Conservation (phyloP, 495 filamentous ascomycete genomes). For the Hypoxylon trugodes region DNA sequence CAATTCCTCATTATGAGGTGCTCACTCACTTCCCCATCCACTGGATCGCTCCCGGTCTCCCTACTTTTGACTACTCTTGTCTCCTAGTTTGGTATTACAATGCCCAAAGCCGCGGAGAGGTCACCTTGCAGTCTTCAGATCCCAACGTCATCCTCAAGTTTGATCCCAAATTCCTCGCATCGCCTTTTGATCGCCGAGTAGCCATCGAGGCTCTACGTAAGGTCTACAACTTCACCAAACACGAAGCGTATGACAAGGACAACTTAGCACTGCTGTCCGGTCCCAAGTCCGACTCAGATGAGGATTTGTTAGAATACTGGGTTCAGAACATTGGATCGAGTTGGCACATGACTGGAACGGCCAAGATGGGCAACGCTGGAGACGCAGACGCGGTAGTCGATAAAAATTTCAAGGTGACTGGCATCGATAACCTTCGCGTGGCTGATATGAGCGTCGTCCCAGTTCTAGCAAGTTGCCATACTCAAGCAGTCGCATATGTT, state of each 20-base stretch:
- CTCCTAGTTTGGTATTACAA: constrained; percentile 46
- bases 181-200: constrained; percentile 64
- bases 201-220: constrained; percentile 62
- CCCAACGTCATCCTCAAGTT: constrained; percentile 62
- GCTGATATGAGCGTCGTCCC: constrained; percentile 72
- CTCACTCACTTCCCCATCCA: constrained; percentile 53
- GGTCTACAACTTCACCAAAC: constrained; percentile 51
- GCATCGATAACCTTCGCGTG: constrained; percentile 64
- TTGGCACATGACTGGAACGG: constrained; percentile 68
- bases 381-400: constrained; percentile 64
- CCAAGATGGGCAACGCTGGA: constrained; percentile 64
- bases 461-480: constrained; percentile 50
- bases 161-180: constrained; percentile 63
- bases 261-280: constrained; percentile 49
- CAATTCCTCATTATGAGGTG: constrained; percentile 53
- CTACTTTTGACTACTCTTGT: constrained; percentile 40
- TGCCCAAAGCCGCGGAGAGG: constrained; percentile 53
- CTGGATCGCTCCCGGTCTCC: constrained; percentile 51
- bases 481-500: constrained; percentile 44
- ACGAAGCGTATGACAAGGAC: constrained; percentile 57
- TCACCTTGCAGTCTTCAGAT: constrained; percentile 62
- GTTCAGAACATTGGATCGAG: constrained; percentile 43
- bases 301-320: constrained; percentile 62
- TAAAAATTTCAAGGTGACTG: constrained; percentile 60
- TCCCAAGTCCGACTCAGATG: constrained; percentile 60